Conservation (phyloP, 805 yeast genomes). For the Cyberlindnera maritima region DNA sequence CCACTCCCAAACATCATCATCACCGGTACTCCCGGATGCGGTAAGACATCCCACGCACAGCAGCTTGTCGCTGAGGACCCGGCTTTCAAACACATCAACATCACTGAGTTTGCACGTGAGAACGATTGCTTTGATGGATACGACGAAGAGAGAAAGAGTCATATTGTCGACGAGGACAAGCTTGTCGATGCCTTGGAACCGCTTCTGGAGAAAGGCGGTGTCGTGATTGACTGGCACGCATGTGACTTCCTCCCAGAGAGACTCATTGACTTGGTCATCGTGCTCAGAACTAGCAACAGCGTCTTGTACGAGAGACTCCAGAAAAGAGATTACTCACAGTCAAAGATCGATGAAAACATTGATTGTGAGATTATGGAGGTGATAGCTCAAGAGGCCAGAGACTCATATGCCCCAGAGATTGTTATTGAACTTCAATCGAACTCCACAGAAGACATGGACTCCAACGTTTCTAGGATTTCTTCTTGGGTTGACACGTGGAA, state of each 20-base stretch:
- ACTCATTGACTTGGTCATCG: slow-evolving; percentile 88
- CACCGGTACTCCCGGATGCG: slow-evolving; percentile 96
- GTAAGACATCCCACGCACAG: slow-evolving; percentile 77
- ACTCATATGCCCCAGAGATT: slow-evolving; percentile 72
- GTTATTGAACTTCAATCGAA: slow-evolving; percentile 81
- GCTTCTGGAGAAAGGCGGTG: slow-evolving; percentile 78
- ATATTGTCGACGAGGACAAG: slow-evolving; percentile 91
- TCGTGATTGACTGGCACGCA: slow-evolving; percentile 95
- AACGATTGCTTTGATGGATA: slow-evolving; percentile 76
- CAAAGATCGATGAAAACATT: slow-evolving; percentile 83
- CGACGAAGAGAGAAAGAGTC: slow-evolving; percentile 81
- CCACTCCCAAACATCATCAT: slow-evolving; percentile 69
- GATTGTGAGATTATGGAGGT: slow-evolving; percentile 98
- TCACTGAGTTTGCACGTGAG: slow-evolving; percentile 80
- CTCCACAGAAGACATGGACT: slow-evolving; percentile 70
- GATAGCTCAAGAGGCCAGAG: slow-evolving; percentile 80
- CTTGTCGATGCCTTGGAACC: slow-evolving; percentile 79
- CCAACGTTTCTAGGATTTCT: slow-evolving; percentile 72
- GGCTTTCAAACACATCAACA: slow-evolving; percentile 50
- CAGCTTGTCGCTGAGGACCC: slow-evolving; percentile 49
- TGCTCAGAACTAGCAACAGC: slow-evolving; percentile 73
- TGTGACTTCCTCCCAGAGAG: slow-evolving; percentile 94
- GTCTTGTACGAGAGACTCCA: slow-evolving; percentile 70
- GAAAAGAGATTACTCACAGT: slow-evolving; percentile 73
- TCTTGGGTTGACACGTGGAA: slow-evolving; percentile 80